Evolutionary conservation across 306 rosid genomes (phyloP).

Genomic region (Cajanus cajan): DNA sequence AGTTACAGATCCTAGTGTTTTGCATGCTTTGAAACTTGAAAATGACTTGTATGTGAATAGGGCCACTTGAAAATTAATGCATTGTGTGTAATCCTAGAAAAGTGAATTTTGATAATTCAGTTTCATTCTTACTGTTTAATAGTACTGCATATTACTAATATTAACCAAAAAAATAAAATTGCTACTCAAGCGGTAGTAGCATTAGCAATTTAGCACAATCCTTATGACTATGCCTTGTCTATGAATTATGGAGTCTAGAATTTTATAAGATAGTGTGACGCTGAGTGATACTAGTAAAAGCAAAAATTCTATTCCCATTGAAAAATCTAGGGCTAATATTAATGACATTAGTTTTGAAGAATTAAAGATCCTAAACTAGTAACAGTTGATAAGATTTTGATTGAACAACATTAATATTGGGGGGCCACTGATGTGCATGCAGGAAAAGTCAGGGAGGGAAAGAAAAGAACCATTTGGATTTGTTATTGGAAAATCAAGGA

Average conservation of each 20-base stretch:
- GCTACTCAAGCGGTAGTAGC: too few relatives aligned
- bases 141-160: background rate
- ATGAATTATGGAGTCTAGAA: background rate
- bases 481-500: constrained; percentile 23
- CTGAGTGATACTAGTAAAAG: background rate
- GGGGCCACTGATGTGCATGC: constrained; percentile 32
- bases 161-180: too few relatives aligned
- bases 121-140: background rate
- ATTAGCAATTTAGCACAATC: too few relatives aligned
- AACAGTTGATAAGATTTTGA: constrained; percentile 33
- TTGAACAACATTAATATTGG: constrained; percentile 41
- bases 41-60: constrained; percentile 35
- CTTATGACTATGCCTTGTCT: background rate
- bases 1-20: constrained; percentile 34
- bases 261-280: background rate
- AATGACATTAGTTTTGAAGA: constrained; percentile 15
- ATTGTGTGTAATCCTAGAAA: background rate
- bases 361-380: background rate
- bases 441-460: constrained; percentile 28
- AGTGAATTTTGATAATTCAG: background rate
- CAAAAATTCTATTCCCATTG: constrained; percentile 22
- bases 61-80: background rate
- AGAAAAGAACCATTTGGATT: constrained; percentile 14
- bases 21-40: constrained; percentile 35
- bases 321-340: constrained; percentile 9